These are phyloP conservation scores for Epichloe aotearoae DNA, from an alignment of 2,329 filamentous ascomycete genomes.

Conservation along the genomic window DNA sequence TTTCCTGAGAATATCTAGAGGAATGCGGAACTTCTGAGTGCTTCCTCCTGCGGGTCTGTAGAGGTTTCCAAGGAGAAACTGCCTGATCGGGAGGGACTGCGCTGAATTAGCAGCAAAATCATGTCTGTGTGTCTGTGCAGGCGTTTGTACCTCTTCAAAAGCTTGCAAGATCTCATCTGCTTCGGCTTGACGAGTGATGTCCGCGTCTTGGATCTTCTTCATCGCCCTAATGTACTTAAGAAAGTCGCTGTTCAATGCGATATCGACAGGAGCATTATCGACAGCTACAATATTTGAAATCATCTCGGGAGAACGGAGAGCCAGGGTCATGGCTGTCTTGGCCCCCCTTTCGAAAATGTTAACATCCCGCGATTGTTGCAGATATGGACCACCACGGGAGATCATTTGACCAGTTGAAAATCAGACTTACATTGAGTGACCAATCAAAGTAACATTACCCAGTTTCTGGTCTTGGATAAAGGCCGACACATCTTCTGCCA, in stretches of 20 bases:
- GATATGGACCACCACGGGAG: not conserved
- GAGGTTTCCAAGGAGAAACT: conserved; percentile 86
- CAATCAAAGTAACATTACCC: conserved; percentile 64
- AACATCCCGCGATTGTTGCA: not conserved
- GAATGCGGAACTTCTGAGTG: conserved; percentile 63
- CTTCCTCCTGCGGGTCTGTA: conserved; percentile 38
- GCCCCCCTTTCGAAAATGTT: conserved; percentile 55
- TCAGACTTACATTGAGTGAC: conserved; percentile 69
- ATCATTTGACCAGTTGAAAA: not conserved
- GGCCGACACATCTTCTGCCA: conserved; percentile 69
- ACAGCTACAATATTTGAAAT: conserved; percentile 67
- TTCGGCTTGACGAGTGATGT: conserved; percentile 56
- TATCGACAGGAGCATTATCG: conserved; percentile 84
- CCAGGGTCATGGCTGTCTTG: conserved; percentile 82
- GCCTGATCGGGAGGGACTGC: conserved; percentile 58
- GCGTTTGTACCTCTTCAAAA: conserved; percentile 49
- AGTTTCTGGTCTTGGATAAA: conserved; percentile 65
- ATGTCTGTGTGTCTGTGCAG: not conserved
- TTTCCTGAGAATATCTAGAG: conserved; percentile 54
- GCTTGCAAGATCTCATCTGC: conserved; percentile 66
- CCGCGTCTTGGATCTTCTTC: conserved; percentile 61
- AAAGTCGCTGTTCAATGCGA: conserved; percentile 61
- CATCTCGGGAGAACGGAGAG: conserved; percentile 53
- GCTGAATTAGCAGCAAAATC: not conserved
- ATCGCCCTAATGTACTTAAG: conserved; percentile 71